phyloP scores from a whole-genome alignment of 495 filamentous ascomycete genomes.

The Tuber aestivum region DNA sequence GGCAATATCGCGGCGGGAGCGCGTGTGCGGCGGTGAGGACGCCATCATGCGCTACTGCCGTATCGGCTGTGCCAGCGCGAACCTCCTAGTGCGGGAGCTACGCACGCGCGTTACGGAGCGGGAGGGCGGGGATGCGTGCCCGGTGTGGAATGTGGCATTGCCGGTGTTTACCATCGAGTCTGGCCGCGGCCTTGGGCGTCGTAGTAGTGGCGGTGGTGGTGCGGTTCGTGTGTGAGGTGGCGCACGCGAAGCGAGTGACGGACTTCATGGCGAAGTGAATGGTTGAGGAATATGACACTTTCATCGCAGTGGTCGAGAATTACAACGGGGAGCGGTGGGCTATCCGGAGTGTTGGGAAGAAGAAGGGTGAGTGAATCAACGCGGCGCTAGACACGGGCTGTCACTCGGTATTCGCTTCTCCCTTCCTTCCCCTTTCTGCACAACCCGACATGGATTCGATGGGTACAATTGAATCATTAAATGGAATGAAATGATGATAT shows the following conservation, averaged over 20 bases:
- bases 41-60: constrained; percentile 56
- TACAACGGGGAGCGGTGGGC: constrained; percentile 61
- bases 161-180: constrained; percentile 51
- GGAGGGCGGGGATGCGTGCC: constrained; percentile 21
- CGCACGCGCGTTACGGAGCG: constrained; percentile 68
- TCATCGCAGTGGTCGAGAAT: constrained; percentile 54
- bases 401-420: background rate
- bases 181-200: background rate
- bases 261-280: constrained; percentile 56
- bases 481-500: background rate
- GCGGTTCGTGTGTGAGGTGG: constrained; percentile 42
- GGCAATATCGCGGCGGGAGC: constrained; percentile 49
- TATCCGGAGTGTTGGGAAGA: constrained; percentile 37
- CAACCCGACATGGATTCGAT: background rate
- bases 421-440: background rate
- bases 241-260: constrained; percentile 44
- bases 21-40: constrained; percentile 60
- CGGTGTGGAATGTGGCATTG: constrained; percentile 64
- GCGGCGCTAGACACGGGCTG: background rate
- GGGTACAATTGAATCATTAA: background rate
- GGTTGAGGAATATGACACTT: constrained; percentile 60
- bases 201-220: constrained; percentile 37
- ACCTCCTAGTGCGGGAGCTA: constrained; percentile 54
- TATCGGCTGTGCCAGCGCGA: constrained; percentile 57
- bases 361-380: background rate